Evolutionary conservation across 2,329 filamentous ascomycete genomes (phyloP).

Genomic region (Cordyceps tenuipes): DNA sequence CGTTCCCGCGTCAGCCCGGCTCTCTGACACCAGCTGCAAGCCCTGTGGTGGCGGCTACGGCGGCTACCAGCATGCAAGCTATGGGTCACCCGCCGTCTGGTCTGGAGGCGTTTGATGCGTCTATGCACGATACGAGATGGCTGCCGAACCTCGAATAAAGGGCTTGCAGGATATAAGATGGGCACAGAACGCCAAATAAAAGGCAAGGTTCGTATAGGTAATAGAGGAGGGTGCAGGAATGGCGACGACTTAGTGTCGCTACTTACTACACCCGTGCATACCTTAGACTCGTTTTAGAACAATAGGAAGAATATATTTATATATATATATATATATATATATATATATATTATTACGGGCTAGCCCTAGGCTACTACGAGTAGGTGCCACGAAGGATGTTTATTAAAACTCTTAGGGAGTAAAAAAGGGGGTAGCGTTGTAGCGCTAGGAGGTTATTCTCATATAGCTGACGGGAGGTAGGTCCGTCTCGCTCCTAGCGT

Average conservation of each 20-base stretch:
- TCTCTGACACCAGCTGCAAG: background rate
- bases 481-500: too few species aligned
- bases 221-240: background rate
- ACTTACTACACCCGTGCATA: background rate
- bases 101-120: conserved; percentile 26
- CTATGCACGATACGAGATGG: conserved; percentile 26
- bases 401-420: too few species aligned
- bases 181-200: conserved; percentile 29
- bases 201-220: background rate
- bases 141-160: conserved; percentile 28
- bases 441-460: too few species aligned
- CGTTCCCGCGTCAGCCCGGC: conserved; percentile 18
- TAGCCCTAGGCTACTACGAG: too few species aligned
- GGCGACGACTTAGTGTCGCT: background rate
- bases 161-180: conserved; percentile 21
- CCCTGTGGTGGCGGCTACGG: background rate
- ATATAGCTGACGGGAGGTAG: too few species aligned
- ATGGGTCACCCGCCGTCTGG: conserved; percentile 18
- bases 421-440: too few species aligned
- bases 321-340: too few species aligned
- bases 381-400: too few species aligned
- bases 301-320: too few species aligned
- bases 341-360: too few species aligned
- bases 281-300: background rate
- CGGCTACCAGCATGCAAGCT: conserved; percentile 4